phyloP scores from a whole-genome alignment of 352 stramenopile genomes.

The Phytophthora ohioensis region DNA sequence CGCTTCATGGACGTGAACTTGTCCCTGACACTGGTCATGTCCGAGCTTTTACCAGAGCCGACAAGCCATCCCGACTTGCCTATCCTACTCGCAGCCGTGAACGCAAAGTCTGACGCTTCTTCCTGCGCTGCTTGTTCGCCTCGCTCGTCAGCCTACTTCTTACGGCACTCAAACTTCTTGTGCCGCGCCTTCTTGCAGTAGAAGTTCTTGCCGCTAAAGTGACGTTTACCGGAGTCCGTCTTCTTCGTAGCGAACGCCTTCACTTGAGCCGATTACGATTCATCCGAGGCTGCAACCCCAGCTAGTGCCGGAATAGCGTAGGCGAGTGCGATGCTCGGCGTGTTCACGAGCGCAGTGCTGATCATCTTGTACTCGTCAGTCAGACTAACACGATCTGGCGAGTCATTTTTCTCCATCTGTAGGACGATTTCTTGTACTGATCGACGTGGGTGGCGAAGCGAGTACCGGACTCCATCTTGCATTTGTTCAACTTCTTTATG shows the following conservation, averaged over 20 bases:
- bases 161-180: slow-evolving; percentile 19
- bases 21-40: too few species aligned
- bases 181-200: slow-evolving; percentile 27
- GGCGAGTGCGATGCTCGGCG: slow-evolving; percentile 8
- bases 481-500: slow-evolving; percentile 31
- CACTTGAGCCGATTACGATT: slow-evolving; percentile 27
- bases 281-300: slow-evolving; percentile 12
- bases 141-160: slow-evolving; percentile 10
- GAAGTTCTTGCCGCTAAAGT: slow-evolving; percentile 22
- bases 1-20: too few species aligned
- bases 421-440: slow-evolving; percentile 1
- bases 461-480: slow-evolving; percentile 16
- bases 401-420: slow-evolving; percentile 14
- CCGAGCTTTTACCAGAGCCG: slow-evolving; percentile 3
- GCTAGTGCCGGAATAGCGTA: slow-evolving; percentile 14
- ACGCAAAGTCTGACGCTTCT: background rate
- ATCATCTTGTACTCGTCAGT: slow-evolving; percentile 28
- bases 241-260: slow-evolving; percentile 15
- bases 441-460: slow-evolving; percentile 19
- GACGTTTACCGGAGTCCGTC: slow-evolving; percentile 6
- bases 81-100: background rate
- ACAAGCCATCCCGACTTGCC: background rate
- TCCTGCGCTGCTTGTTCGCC: background rate
- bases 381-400: slow-evolving; percentile 36
- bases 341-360: slow-evolving; percentile 16